Evolutionary conservation across 2,329 filamentous ascomycete species (phyloP).

Genomic region (Phoma herbarum): DNA sequence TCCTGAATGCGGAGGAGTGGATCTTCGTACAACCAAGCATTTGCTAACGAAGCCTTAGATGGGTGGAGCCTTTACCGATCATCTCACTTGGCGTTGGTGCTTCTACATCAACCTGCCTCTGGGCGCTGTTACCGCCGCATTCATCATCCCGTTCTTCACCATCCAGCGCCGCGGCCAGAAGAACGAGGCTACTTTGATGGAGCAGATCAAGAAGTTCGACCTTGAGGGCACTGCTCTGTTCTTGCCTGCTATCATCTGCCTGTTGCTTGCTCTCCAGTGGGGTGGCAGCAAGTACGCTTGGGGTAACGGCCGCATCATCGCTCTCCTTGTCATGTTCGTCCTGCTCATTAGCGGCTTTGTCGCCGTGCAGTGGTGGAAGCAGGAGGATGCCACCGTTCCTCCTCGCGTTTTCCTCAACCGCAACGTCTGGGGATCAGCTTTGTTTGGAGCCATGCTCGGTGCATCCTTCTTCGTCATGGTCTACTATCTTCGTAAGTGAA

Average conservation of each 20-base stretch:
- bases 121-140: slow-evolving; percentile 54
- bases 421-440: slow-evolving; percentile 54
- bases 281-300: slow-evolving; percentile 59
- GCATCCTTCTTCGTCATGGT: slow-evolving; percentile 56
- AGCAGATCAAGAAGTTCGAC: slow-evolving; percentile 57
- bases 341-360: slow-evolving; percentile 55
- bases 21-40: slow-evolving; percentile 15
- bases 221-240: slow-evolving; percentile 56
- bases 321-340: slow-evolving; percentile 56
- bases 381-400: slow-evolving; percentile 57
- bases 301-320: slow-evolving; percentile 57
- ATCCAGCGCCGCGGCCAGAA: slow-evolving; percentile 47
- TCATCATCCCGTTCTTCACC: slow-evolving; percentile 53
- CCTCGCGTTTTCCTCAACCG: slow-evolving; percentile 58
- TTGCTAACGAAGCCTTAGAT: slow-evolving; percentile 48
- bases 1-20: slow-evolving; percentile 14
- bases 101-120: slow-evolving; percentile 60
- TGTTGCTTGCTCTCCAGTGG: slow-evolving; percentile 62
- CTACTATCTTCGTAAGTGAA: slow-evolving; percentile 53
- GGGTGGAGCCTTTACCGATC: slow-evolving; percentile 57
- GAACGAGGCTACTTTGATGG: slow-evolving; percentile 45
- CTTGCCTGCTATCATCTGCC: slow-evolving; percentile 58
- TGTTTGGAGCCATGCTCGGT: slow-evolving; percentile 55
- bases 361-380: slow-evolving; percentile 55
- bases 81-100: slow-evolving; percentile 59